Evolutionary conservation across 768 basidiomycete species (phyloP).

Genomic region (Boletus vermiculosoides): DNA sequence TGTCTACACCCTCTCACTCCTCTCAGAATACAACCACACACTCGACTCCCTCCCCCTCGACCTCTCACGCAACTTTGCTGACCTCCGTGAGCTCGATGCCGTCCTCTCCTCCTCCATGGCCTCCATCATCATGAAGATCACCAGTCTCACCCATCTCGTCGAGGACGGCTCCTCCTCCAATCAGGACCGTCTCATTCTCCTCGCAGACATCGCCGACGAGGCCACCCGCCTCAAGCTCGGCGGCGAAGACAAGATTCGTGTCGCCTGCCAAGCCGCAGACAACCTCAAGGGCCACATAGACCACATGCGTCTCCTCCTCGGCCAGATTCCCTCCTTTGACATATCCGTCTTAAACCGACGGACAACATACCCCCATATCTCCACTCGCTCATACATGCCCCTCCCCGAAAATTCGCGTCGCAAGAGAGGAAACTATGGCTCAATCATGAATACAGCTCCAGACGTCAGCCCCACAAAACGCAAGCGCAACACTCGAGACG

Average conservation of each 20-base stretch:
- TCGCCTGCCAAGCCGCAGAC: slow-evolving; percentile 89
- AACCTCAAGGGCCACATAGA: slow-evolving; percentile 65
- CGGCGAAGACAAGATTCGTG: slow-evolving; percentile 96
- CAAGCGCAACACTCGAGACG: slow-evolving; percentile 58
- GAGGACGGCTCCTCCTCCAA: slow-evolving; percentile 56
- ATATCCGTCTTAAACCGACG: slow-evolving; percentile 52
- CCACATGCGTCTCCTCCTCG: slow-evolving; percentile 62
- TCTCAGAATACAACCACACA: slow-evolving; percentile 85
- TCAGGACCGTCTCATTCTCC: slow-evolving; percentile 79
- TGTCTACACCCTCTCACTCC: slow-evolving; percentile 64
- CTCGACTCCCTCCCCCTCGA: slow-evolving; percentile 93
- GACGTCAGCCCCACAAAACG: slow-evolving; percentile 68
- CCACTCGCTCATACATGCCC: slow-evolving; percentile 67
- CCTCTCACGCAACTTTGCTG: slow-evolving; percentile 91
- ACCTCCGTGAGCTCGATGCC: slow-evolving; percentile 97
- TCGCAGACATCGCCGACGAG: slow-evolving; percentile 93
- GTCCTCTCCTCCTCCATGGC: slow-evolving; percentile 88
- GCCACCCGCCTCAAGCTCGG: slow-evolving; percentile 88
- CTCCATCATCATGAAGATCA: slow-evolving; percentile 78
- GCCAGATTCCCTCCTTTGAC: slow-evolving; percentile 64
- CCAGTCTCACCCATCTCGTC: slow-evolving; percentile 71
- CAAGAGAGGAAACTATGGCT: slow-evolving; percentile 54
- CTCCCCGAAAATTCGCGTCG: slow-evolving; percentile 65
- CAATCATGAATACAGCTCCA: slow-evolving; percentile 47
- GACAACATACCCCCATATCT: slow-evolving; percentile 76